A percentile compares a stretch with the other conserved stretches of the same genome.
Evolutionary conservation across 2,329 filamentous ascomycete genomes (phyloP).

Genomic region (Lasiodiplodia hormozganensis): DNA sequence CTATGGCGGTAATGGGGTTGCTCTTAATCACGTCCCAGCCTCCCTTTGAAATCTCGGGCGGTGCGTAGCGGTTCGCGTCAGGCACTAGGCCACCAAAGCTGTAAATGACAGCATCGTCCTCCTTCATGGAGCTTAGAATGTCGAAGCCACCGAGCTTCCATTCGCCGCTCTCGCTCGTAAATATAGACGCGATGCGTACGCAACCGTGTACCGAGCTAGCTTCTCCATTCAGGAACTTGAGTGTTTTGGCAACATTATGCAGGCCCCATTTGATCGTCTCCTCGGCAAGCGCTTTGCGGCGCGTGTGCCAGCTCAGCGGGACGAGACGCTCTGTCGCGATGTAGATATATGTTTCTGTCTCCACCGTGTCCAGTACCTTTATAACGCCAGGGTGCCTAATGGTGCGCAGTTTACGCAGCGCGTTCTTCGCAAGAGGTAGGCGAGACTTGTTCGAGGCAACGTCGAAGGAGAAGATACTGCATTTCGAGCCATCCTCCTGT

Average conservation of each 20-base stretch:
- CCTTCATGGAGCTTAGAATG: slow-evolving; percentile 90
- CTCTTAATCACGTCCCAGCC: slow-evolving; percentile 94
- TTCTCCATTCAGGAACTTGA: slow-evolving; percentile 96
- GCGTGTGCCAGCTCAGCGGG: slow-evolving; percentile 88
- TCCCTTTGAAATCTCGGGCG: slow-evolving; percentile 82
- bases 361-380: slow-evolving; percentile 91
- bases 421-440: slow-evolving; percentile 88
- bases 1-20: slow-evolving; percentile 79
- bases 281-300: slow-evolving; percentile 82
- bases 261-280: slow-evolving; percentile 98
- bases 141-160: slow-evolving; percentile 98
- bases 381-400: slow-evolving; percentile 93
- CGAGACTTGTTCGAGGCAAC: slow-evolving; percentile 79
- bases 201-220: slow-evolving; percentile 90
- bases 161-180: slow-evolving; percentile 93
- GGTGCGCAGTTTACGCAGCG: slow-evolving; percentile 90
- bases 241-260: slow-evolving; percentile 84
- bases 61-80: slow-evolving; percentile 81
- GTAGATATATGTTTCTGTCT: slow-evolving; percentile 96
- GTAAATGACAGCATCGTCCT: slow-evolving; percentile 92
- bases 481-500: slow-evolving; percentile 91
- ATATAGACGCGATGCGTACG: slow-evolving; percentile 84
- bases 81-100: slow-evolving; percentile 88
- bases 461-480: slow-evolving; percentile 97
- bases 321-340: slow-evolving; percentile 91